Conservation (phyloP, 2,329 filamentous ascomycete species). For the Rutstroemia sp. region DNA sequence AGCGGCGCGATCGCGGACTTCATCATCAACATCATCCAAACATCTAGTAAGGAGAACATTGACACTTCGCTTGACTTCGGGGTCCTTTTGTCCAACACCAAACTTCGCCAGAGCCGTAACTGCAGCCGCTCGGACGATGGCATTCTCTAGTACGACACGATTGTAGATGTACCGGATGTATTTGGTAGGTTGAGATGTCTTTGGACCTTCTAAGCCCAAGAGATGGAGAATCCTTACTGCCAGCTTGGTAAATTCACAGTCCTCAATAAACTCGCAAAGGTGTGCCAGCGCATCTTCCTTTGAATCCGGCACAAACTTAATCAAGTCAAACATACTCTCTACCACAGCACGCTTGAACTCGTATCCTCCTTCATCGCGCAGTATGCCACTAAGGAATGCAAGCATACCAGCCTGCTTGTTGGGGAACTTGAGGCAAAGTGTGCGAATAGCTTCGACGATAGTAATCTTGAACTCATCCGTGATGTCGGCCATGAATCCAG, state of each 20-base stretch:
- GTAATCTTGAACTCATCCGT: slow-evolving; percentile 99
- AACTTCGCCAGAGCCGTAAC: slow-evolving; percentile 96
- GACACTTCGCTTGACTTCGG: slow-evolving; percentile 94
- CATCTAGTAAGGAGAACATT: slow-evolving; percentile 87
- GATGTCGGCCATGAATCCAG: slow-evolving; percentile 96
- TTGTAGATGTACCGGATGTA: slow-evolving; percentile 99
- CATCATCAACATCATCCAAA: slow-evolving; percentile 93
- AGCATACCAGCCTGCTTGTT: slow-evolving; percentile 98
- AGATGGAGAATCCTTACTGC: slow-evolving; percentile 92
- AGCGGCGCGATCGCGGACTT: slow-evolving; percentile 91
- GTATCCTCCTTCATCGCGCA: slow-evolving; percentile 94
- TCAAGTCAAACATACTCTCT: slow-evolving; percentile 98
- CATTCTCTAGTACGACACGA: slow-evolving; percentile 92
- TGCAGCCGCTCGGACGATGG: slow-evolving; percentile 87
- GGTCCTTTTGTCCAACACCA: slow-evolving; percentile 91
- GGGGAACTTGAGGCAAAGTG: slow-evolving; percentile 93
- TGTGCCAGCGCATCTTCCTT: slow-evolving; percentile 81
- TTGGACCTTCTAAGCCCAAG: slow-evolving; percentile 88
- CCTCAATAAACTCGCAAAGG: slow-evolving; percentile 97
- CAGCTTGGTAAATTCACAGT: slow-evolving; percentile 98
- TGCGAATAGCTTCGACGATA: slow-evolving; percentile 97
- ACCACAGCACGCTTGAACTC: slow-evolving; percentile 98
- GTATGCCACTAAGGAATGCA: slow-evolving; percentile 90
- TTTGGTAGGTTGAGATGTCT: slow-evolving; percentile 92
- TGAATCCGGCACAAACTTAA: slow-evolving; percentile 94